Percentiles rank a stretch among this genome's conserved stretches.
phyloP scores from a whole-genome alignment of 257 asterid genomes.

The Salvia hispanica region DNA sequence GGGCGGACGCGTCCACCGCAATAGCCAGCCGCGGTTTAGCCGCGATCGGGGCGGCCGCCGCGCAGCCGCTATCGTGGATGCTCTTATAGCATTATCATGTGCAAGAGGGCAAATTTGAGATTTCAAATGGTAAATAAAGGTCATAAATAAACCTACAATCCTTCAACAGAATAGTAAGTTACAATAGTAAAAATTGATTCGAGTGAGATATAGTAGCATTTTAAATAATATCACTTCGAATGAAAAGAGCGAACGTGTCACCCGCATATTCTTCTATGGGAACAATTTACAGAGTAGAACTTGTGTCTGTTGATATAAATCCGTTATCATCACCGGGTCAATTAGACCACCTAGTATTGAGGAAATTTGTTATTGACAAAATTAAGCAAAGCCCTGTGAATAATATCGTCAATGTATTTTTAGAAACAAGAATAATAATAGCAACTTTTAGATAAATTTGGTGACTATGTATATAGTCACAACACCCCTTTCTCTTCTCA shows the following conservation, averaged over 20 bases:
- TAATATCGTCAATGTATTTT: constrained; percentile 5
- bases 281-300: too few species aligned
- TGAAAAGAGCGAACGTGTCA: constrained; percentile 47
- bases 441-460: constrained; percentile 26
- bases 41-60: too few species aligned
- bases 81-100: too few species aligned
- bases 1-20: too few species aligned
- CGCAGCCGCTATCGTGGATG: too few species aligned
- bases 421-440: constrained; percentile 26
- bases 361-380: constrained; percentile 36
- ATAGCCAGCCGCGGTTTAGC: too few species aligned
- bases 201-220: background rate
- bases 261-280: constrained; percentile 22
- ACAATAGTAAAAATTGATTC: too few species aligned
- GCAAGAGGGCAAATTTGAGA: too few species aligned
- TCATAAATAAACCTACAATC: too few species aligned
- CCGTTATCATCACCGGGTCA: constrained; percentile 34
- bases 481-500: constrained; percentile 16
- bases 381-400: background rate
- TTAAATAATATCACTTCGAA: constrained; percentile 28
- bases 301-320: background rate
- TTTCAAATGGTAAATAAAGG: too few species aligned
- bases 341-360: constrained; percentile 29
- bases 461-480: constrained; percentile 42
- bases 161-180: too few species aligned